Evolutionary conservation across 371 early-diverging fungal genomes (phyloP).

Genomic region (Nematocida homosporus): DNA sequence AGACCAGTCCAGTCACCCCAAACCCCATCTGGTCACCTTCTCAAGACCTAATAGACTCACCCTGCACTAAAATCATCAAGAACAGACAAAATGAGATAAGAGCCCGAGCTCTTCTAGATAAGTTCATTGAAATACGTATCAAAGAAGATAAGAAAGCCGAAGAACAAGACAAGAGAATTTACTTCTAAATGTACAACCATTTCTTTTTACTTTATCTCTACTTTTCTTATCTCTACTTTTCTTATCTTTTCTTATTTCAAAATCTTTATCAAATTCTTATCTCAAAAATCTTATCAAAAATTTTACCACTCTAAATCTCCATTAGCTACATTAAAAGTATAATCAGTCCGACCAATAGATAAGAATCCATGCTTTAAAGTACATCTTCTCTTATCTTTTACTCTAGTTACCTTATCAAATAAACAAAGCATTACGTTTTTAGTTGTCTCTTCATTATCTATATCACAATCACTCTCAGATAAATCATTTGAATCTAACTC

Average conservation of each 20-base stretch:
- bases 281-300: too few species aligned
- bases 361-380: conserved; percentile 68
- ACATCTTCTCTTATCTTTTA: conserved; percentile 67
- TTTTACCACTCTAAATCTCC: conserved; percentile 69
- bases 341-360: conserved; percentile 65
- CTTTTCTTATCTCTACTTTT: too few species aligned
- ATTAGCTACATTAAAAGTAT: conserved; percentile 65
- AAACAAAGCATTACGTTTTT: conserved; percentile 67
- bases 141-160: conserved; percentile 37
- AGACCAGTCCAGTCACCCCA: background rate
- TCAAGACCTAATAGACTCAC: conserved; percentile 43
- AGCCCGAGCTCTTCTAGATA: conserved; percentile 41
- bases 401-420: conserved; percentile 67
- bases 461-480: conserved; percentile 48
- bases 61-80: conserved; percentile 43
- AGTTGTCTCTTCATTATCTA: conserved; percentile 55
- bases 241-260: too few species aligned
- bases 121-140: conserved; percentile 47
- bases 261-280: too few species aligned
- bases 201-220: too few species aligned
- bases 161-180: background rate
- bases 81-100: conserved; percentile 23
- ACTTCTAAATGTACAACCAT: background rate
- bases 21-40: conserved; percentile 37
- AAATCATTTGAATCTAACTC: conserved; percentile 53